Conservation (phyloP, 2,329 filamentous ascomycete genomes). For the Paradendryphiella salina region DNA sequence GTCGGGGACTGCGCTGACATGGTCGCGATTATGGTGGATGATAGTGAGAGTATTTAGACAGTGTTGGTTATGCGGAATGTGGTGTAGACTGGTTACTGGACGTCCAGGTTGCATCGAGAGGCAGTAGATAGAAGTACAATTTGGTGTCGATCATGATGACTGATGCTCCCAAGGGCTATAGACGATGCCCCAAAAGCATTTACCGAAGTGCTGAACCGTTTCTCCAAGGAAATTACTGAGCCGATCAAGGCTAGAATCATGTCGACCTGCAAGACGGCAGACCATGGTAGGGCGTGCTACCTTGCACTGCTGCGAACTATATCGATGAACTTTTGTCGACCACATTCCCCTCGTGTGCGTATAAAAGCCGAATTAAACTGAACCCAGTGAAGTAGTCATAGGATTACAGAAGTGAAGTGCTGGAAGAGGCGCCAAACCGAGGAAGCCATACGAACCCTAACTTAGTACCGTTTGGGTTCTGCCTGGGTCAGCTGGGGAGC, state of each 20-base stretch:
- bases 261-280: constrained; percentile 40
- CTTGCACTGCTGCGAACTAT: constrained; percentile 41
- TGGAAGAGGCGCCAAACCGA: constrained; percentile 33
- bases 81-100: constrained; percentile 45
- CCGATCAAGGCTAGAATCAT: constrained; percentile 44
- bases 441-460: constrained; percentile 31
- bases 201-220: constrained; percentile 46
- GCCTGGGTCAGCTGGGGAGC: constrained; percentile 36
- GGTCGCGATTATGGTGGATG: constrained; percentile 37
- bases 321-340: constrained; percentile 48
- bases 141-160: constrained; percentile 48
- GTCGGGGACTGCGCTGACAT: constrained; percentile 36
- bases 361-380: constrained; percentile 46
- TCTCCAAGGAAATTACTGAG: constrained; percentile 50
- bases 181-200: constrained; percentile 44
- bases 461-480: constrained; percentile 47
- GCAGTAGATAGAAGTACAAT: constrained; percentile 51
- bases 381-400: constrained; percentile 42
- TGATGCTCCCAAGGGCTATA: constrained; percentile 41
- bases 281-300: constrained; percentile 43
- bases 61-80: constrained; percentile 41
- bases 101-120: constrained; percentile 44
- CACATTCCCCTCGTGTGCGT: constrained; percentile 39
- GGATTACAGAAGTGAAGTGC: constrained; percentile 43
- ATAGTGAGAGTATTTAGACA: constrained; percentile 43